phyloP scores from a whole-genome alignment of 2,329 filamentous ascomycete species.

The Penicillium sp. region DNA sequence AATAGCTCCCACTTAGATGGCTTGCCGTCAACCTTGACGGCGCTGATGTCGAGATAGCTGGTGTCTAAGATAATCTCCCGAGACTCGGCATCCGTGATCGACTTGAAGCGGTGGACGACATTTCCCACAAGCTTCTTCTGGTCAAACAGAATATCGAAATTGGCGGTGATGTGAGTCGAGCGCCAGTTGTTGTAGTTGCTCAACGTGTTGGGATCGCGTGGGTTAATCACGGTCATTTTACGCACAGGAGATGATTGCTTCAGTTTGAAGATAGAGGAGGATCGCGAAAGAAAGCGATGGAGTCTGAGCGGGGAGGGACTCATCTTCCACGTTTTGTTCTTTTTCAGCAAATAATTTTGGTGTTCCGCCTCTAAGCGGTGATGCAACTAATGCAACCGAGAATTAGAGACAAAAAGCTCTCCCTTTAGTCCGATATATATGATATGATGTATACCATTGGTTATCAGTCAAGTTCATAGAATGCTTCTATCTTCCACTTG shows the following conservation, averaged over 20 bases:
- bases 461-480: not conserved
- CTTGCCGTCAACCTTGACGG: slow-evolving; percentile 64
- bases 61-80: slow-evolving; percentile 81
- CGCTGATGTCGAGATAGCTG: slow-evolving; percentile 69
- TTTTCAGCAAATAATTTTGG: not conserved
- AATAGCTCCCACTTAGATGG: slow-evolving; percentile 65
- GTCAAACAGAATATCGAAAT: slow-evolving; percentile 78
- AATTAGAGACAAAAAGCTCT: not conserved
- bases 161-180: slow-evolving; percentile 75
- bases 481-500: not conserved
- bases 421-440: not conserved
- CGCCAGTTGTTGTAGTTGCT: slow-evolving; percentile 87
- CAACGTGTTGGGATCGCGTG: slow-evolving; percentile 80
- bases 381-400: not conserved
- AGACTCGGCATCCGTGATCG: slow-evolving; percentile 65
- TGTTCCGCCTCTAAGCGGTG: not conserved
- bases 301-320: not conserved
- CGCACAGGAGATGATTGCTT: slow-evolving; percentile 14
- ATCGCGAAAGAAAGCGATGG: slow-evolving; percentile 1
- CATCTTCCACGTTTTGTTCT: not conserved
- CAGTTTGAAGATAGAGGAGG: not conserved
- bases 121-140: slow-evolving; percentile 70
- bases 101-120: slow-evolving; percentile 71
- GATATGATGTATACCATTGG: not conserved
- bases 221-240: slow-evolving; percentile 41